Evolutionary conservation across 2,329 filamentous ascomycete species (phyloP).

Genomic region (Penicillium crustosum): DNA sequence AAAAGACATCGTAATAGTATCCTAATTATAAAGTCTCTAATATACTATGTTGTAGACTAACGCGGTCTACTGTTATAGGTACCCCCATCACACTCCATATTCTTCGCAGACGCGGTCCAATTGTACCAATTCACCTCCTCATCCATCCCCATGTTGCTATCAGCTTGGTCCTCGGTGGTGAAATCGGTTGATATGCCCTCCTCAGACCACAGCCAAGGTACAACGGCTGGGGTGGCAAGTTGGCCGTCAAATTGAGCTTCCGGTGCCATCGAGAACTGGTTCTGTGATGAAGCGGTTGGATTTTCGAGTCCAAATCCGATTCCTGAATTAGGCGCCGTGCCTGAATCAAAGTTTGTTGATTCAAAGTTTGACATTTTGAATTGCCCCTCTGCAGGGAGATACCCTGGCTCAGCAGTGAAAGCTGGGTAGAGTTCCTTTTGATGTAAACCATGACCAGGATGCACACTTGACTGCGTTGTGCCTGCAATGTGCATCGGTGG

Average conservation of each 20-base stretch:
- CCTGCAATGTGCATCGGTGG: neutral
- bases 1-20: neutral
- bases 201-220: constrained; percentile 21
- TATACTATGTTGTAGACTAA: neutral
- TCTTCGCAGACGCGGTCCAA: constrained; percentile 41
- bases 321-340: neutral
- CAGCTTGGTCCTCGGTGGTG: neutral
- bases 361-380: neutral
- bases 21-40: neutral
- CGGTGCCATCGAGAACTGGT: neutral
- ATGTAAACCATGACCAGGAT: neutral
- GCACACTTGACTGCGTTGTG: neutral
- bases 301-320: neutral
- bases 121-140: constrained; percentile 40
- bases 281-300: neutral
- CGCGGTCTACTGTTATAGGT: neutral
- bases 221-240: neutral
- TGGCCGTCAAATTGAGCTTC: neutral
- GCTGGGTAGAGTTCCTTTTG: neutral
- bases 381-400: neutral
- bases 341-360: neutral
- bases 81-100: constrained; percentile 17
- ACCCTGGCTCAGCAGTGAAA: neutral
- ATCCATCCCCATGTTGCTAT: constrained; percentile 31
- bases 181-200: constrained; percentile 10